These are phyloP conservation scores for Mortierella sp. DNA, from an alignment of 371 early-diverging fungal genomes.

Conservation along the genomic window DNA sequence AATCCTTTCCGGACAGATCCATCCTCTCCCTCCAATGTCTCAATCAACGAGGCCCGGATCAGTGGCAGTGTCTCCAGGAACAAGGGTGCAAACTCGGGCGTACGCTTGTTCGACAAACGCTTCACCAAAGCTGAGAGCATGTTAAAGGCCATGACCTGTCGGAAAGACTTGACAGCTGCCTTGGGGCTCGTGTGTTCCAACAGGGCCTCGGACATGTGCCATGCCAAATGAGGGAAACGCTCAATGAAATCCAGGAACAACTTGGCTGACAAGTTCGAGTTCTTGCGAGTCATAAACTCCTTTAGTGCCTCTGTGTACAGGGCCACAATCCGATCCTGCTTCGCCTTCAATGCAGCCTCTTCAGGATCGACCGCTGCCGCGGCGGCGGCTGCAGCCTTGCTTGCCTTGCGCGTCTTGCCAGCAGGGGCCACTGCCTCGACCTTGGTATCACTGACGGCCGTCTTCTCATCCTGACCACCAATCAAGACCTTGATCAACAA, in stretches of 20 bases:
- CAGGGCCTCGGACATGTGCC: conserved; percentile 66
- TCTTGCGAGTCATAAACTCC: conserved; percentile 77
- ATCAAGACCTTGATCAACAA: conserved; percentile 65
- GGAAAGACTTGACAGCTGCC: conserved; percentile 71
- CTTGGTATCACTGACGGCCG: conserved; percentile 46
- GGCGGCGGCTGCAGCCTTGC: conserved; percentile 40
- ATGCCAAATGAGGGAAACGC: conserved; percentile 71
- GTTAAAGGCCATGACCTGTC: conserved; percentile 70
- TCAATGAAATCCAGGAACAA: conserved; percentile 72
- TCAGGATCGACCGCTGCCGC: conserved; percentile 14
- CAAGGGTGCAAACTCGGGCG: conserved; percentile 38
- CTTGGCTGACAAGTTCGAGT: conserved; percentile 70
- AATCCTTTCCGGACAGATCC: conserved; percentile 43
- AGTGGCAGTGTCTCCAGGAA: conserved; percentile 38
- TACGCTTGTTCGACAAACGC: conserved; percentile 59
- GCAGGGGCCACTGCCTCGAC: conserved; percentile 35
- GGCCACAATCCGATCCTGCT: conserved; percentile 40
- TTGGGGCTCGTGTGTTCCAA: conserved; percentile 62
- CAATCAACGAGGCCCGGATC: conserved; percentile 53
- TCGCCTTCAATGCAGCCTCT: conserved; percentile 43
- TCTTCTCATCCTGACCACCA: conserved; percentile 61
- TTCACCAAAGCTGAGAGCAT: conserved; percentile 58
- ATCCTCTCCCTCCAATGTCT: conserved; percentile 53
- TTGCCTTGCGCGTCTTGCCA: conserved; percentile 45
- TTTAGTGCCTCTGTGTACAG: conserved; percentile 65